Evolutionary conservation across 164 flowering plant genomes (phyloP).

Genomic region (Magnolia kwangsiensis): DNA sequence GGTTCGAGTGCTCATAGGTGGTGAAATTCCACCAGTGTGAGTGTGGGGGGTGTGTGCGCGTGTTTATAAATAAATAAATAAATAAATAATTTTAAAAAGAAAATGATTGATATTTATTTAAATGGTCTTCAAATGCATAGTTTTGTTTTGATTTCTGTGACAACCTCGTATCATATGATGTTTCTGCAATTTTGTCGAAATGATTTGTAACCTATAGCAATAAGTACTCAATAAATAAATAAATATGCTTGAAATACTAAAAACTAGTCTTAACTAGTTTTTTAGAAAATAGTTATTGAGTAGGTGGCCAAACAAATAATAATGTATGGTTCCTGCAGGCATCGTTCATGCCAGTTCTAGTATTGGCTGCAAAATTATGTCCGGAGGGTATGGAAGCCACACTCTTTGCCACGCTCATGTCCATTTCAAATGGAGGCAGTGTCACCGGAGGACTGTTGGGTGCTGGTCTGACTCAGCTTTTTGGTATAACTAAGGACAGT

Average conservation of each 20-base stretch:
- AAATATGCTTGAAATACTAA: no score
- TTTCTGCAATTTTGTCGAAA: background rate
- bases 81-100: no score
- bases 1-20: no score
- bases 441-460: constrained; percentile 87
- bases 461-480: constrained; percentile 81
- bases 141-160: background rate
- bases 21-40: no score
- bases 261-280: background rate
- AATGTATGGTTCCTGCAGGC: constrained; percentile 45
- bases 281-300: background rate
- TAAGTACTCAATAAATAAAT: no score
- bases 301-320: background rate
- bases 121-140: background rate
- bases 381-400: constrained; percentile 98
- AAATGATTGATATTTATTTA: background rate
- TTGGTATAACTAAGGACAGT: constrained; percentile 80
- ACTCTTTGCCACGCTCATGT: constrained; percentile 96
- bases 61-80: no score
- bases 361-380: constrained; percentile 86
- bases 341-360: constrained; percentile 97
- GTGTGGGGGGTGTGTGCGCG: no score
- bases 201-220: no score
- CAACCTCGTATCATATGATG: background rate
- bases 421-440: constrained; percentile 89